Percentiles rank a stretch among this genome's conserved stretches.
These are phyloP conservation scores for Myotisia sp. DNA, from an alignment of 2,329 filamentous ascomycete genomes.

Conservation along the genomic window DNA sequence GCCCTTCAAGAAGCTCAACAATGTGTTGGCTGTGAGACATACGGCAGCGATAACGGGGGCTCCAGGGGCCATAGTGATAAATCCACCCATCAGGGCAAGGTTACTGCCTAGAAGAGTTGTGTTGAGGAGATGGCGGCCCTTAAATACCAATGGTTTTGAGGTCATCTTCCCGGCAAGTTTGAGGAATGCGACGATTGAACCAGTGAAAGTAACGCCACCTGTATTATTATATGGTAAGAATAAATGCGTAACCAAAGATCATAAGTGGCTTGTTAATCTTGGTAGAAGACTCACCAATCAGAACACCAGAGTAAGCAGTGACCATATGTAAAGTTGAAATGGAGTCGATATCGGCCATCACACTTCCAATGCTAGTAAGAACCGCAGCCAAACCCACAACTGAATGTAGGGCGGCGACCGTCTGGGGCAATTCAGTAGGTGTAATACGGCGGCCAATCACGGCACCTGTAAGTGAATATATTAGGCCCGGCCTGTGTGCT, in stretches of 20 bases:
- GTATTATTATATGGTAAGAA: conserved; percentile 11
- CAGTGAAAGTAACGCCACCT: conserved; percentile 76
- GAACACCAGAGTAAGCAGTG: conserved; percentile 69
- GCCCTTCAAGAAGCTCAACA: conserved; percentile 69
- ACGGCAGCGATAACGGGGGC: conserved; percentile 64
- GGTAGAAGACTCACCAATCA: conserved; percentile 46
- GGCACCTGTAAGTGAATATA: conserved; percentile 35
- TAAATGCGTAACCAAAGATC: too few relatives aligned
- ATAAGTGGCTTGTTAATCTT: too few relatives aligned
- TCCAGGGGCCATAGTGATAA: conserved; percentile 67
- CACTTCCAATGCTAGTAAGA: conserved; percentile 73
- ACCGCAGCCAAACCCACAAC: conserved; percentile 83
- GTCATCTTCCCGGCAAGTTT: conserved; percentile 75
- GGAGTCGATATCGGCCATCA: conserved; percentile 57
- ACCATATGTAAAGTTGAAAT: conserved; percentile 69
- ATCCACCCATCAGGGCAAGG: conserved; percentile 68
- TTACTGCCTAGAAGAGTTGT: conserved; percentile 60
- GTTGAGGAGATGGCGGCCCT: conserved; percentile 64
- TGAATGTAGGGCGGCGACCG: conserved; percentile 75
- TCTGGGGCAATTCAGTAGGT: conserved; percentile 76
- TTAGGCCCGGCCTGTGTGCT: not conserved
- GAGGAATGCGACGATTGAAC: conserved; percentile 76
- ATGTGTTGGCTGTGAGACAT: conserved; percentile 61
- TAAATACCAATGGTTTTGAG: conserved; percentile 57
- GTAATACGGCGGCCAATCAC: conserved; percentile 76